Evolutionary conservation across 2,329 filamentous ascomycete species (phyloP).

Genomic region (Phoma sp.): DNA sequence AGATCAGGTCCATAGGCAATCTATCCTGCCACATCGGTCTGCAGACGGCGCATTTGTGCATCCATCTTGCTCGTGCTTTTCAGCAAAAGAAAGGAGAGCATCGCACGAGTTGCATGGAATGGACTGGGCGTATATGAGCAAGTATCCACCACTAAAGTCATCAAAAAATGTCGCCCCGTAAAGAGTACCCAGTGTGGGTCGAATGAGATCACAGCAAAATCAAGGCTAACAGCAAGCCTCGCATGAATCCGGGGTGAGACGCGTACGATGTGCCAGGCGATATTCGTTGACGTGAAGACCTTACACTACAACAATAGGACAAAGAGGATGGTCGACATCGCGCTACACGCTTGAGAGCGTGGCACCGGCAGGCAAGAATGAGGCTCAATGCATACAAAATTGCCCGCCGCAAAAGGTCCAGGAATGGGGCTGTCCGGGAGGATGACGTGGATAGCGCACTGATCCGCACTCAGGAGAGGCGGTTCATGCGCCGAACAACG

Average conservation of each 20-base stretch:
- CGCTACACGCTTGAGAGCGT: too few species aligned
- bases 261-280: not conserved
- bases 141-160: constrained; percentile 5
- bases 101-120: not conserved
- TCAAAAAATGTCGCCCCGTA: not conserved
- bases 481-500: constrained; percentile 17
- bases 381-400: constrained; percentile 4
- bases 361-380: not conserved
- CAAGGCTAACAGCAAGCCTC: not conserved
- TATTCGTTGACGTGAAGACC: too few species aligned
- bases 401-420: constrained; percentile 11
- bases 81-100: not conserved
- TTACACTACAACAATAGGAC: too few species aligned
- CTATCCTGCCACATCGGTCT: not conserved
- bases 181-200: constrained; percentile 6
- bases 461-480: constrained; percentile 25
- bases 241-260: constrained; percentile 5
- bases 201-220: constrained; percentile 6
- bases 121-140: not conserved
- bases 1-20: constrained; percentile 12
- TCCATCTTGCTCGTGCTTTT: not conserved
- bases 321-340: too few species aligned
- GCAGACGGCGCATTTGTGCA: constrained; percentile 2
- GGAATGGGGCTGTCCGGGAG: constrained; percentile 12
- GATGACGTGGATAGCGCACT: constrained; percentile 29